Conservation (phyloP, 257 asterid species). For the Echites panduratus region DNA sequence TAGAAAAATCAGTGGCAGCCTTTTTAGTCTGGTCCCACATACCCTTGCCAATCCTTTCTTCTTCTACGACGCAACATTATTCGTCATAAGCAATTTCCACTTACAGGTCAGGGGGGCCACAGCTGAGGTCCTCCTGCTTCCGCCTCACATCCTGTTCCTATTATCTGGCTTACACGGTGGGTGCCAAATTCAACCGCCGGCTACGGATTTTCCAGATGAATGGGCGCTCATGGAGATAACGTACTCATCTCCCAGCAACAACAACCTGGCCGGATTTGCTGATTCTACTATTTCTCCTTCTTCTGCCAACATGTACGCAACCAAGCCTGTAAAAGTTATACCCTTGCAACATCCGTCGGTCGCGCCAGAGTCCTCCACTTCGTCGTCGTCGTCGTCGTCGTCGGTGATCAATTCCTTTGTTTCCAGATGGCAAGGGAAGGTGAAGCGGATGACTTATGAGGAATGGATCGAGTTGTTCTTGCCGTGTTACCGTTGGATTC, state of each 20-base stretch:
- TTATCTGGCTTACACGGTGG: neutral
- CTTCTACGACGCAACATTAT: too few species aligned
- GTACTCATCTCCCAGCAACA: constrained; percentile 68
- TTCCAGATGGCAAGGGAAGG: constrained; percentile 51
- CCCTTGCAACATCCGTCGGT: constrained; percentile 69
- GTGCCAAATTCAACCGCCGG: neutral
- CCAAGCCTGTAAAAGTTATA: constrained; percentile 58
- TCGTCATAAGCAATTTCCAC: neutral
- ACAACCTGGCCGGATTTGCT: constrained; percentile 37
- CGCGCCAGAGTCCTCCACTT: constrained; percentile 4
- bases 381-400: neutral
- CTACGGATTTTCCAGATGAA: neutral
- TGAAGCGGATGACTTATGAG: constrained; percentile 52
- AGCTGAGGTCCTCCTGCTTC: neutral
- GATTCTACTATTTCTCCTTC: constrained; percentile 4
- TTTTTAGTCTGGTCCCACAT: neutral
- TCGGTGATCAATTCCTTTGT: constrained; percentile 14
- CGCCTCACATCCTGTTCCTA: neutral
- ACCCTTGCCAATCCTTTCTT: neutral
- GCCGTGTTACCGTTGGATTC: constrained; percentile 91
- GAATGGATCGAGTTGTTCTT: constrained; percentile 78
- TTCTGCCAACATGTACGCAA: constrained; percentile 4
- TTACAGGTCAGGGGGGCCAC: neutral
- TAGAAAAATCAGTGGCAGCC: too few species aligned
- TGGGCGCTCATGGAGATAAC: constrained; percentile 30